phyloP scores from a whole-genome alignment of 768 basidiomycete species.

The Macrolepiota albuminosa region DNA sequence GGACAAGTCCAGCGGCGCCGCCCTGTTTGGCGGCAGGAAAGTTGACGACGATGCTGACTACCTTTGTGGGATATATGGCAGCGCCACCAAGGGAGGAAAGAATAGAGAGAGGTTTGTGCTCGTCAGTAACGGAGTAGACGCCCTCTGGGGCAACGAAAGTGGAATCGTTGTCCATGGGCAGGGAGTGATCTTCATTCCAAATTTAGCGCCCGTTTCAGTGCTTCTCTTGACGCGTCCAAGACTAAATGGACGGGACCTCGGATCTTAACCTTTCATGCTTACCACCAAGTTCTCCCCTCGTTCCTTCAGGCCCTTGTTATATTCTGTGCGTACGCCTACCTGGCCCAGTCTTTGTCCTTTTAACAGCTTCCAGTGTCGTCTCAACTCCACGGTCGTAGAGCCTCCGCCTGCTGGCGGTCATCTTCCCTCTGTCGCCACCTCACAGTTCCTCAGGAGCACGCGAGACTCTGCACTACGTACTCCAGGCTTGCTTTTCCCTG shows the following conservation, averaged over 20 bases:
- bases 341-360: background rate
- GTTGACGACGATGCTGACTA: slow-evolving; percentile 58
- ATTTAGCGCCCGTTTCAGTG: slow-evolving; percentile 4
- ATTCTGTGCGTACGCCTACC: slow-evolving; percentile 14
- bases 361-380: slow-evolving; percentile 27
- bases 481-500: slow-evolving; percentile 67
- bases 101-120: slow-evolving; percentile 61
- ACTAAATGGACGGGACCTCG: slow-evolving; percentile 22
- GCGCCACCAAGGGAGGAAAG: slow-evolving; percentile 34
- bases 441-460: slow-evolving; percentile 56
- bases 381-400: slow-evolving; percentile 50
- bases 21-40: slow-evolving; percentile 55
- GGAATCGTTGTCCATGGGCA: slow-evolving; percentile 71
- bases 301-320: slow-evolving; percentile 16
- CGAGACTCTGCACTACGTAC: slow-evolving; percentile 70
- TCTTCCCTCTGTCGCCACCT: slow-evolving; percentile 66
- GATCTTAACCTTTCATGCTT: slow-evolving; percentile 43
- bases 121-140: slow-evolving; percentile 84
- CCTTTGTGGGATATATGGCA: slow-evolving; percentile 50
- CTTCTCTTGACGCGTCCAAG: slow-evolving; percentile 13
- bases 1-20: slow-evolving; percentile 57
- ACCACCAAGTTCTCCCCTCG: slow-evolving; percentile 27
- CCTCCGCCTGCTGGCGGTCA: slow-evolving; percentile 81
- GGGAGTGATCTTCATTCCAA: background rate
- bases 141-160: slow-evolving; percentile 89